Percentiles rank a stretch among this genome's conserved stretches.
Conservation (phyloP, 1,139 yeast species). For the Debaryomyces subglobosus region DNA sequence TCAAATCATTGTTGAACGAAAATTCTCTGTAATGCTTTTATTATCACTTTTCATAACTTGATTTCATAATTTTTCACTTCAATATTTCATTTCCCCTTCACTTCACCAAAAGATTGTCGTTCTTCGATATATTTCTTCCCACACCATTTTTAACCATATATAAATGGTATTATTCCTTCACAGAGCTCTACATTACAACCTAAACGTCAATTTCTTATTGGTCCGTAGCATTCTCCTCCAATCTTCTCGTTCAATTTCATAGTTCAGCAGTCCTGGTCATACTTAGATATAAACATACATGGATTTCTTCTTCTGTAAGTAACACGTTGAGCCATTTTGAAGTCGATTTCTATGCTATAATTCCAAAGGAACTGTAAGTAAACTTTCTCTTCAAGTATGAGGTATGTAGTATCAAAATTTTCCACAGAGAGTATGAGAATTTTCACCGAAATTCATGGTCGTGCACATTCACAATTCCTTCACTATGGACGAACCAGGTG, state of each 20-base stretch:
- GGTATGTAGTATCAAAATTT: slow-evolving; percentile 5
- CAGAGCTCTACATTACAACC: neutral
- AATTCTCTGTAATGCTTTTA: neutral
- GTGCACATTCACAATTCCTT: neutral
- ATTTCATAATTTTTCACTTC: neutral
- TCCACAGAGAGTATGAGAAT: slow-evolving; percentile 7
- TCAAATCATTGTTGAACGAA: neutral
- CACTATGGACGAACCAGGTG: neutral
- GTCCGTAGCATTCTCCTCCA: neutral
- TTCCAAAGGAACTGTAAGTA: slow-evolving; percentile 7
- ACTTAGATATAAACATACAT: slow-evolving; percentile 18
- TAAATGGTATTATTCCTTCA: neutral
- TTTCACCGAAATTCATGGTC: slow-evolving; percentile 2
- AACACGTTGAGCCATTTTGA: slow-evolving; percentile 53
- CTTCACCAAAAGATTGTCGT: no score
- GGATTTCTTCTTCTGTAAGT: slow-evolving; percentile 58
- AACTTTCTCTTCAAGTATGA: slow-evolving; percentile 1
- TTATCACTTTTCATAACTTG: neutral
- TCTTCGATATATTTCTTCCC: neutral
- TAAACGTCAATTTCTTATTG: neutral
- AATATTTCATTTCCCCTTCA: no score
- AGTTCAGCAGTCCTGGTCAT: neutral
- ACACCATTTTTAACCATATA: neutral
- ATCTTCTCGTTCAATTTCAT: neutral
- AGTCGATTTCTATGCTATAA: slow-evolving; percentile 8